Base-by-base conservation (phyloP, 1,284 basidiomycete species). In the Heterobasidion occidentale region DNA sequence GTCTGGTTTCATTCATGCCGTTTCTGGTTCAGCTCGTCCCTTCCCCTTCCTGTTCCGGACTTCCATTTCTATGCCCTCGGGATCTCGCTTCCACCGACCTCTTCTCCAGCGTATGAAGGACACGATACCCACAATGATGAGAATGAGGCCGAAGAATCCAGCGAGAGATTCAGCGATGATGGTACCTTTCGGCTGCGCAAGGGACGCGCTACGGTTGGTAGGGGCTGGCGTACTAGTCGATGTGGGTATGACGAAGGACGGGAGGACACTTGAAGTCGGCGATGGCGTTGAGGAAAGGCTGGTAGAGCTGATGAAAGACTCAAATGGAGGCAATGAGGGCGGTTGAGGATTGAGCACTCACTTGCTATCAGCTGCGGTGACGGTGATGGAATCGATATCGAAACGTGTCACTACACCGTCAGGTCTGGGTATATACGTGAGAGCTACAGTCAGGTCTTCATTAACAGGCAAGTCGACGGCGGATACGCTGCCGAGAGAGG, bases 371-470 rank as follows among this genome's bases (percentile, higher is more conserved):
- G 36, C 34, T 27, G 58, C 55, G 4, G n/a, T 20, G 20, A 62
- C 58, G 27, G 57, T 59, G 55, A 70, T 61, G 2, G 64, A 62
- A 55, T 65, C 64, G 46, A 70, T 64, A 44, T 65, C 67, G 17
- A 70, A 57, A 15, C 59, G 56, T 14, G 65, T 36, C 33, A 36
- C 64, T 9, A 35, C 19, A 2, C 60, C 55, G n/a, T 56, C 48
- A 6, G 38, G 17, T 27, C 64, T 59, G 15, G 56, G 46, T 11
- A 67, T 55, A 54, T 62, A 70, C 42, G 66, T 68, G 12, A 70
- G 51, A n/a, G 64, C 60, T 27, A 70, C 59, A 11, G 65, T 66
- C 2, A 67, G 64, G 33, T 64, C 60, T 34, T 61, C 58, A 38
- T 66, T 63, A 27, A 61, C 56, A 5, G 64, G 67, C 5, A 70